Evolutionary conservation across 2,329 filamentous ascomycete species (phyloP).

Genomic region (Alternaria arborescens): DNA sequence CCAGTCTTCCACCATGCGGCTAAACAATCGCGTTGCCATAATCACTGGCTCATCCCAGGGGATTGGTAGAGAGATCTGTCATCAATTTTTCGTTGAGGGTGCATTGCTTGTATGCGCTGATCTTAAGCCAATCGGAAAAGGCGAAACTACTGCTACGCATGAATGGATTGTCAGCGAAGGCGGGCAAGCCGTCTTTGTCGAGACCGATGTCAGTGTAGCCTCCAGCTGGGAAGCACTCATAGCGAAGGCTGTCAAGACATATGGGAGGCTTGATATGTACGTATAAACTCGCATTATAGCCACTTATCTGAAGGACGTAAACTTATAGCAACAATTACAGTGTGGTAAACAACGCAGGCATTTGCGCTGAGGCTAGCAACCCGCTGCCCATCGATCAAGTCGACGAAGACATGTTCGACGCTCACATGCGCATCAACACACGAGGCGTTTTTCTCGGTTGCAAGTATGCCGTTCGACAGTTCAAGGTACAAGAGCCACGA

Average conservation of each 20-base stretch:
- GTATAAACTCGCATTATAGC: background rate
- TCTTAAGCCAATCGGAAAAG: no score
- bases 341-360: background rate
- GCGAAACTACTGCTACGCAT: no score
- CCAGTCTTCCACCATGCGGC: no score
- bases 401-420: slow-evolving; percentile 44
- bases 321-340: background rate
- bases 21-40: slow-evolving; percentile 30
- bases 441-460: slow-evolving; percentile 52
- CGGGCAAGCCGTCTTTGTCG: no score
- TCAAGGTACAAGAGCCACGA: slow-evolving; percentile 48
- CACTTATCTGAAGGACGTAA: background rate
- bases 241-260: no score
- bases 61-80: slow-evolving; percentile 35
- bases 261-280: no score
- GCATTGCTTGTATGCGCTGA: background rate
- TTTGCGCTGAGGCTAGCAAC: slow-evolving; percentile 2
- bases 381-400: background rate
- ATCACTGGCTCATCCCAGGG: slow-evolving; percentile 41
- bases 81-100: background rate
- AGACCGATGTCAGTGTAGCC: no score
- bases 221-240: no score
- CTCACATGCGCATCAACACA: slow-evolving; percentile 49
- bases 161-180: no score
- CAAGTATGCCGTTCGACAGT: slow-evolving; percentile 50